A percentile compares a stretch with the other conserved stretches of the same genome.
phyloP scores from a whole-genome alignment of 768 basidiomycete species.

The Calvatia gigantea region DNA sequence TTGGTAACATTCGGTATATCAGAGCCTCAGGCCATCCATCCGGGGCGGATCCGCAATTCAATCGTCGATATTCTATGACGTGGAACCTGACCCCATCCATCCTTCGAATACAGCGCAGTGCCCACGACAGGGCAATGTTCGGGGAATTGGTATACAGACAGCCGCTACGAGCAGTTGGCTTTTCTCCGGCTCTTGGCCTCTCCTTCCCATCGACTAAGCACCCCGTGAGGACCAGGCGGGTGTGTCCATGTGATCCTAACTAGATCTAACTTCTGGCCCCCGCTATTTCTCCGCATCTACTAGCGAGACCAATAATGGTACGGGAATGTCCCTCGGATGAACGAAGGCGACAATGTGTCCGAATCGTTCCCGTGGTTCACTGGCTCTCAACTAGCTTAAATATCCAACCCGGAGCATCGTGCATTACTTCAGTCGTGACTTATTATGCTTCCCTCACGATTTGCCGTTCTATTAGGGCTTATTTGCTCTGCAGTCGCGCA shows the following conservation, averaged over 20 bases:
- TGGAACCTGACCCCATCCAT: neutral
- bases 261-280: neutral
- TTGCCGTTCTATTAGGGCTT: constrained; percentile 17
- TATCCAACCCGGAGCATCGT: neutral
- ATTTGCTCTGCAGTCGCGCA: constrained; percentile 29
- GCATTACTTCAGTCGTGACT: neutral
- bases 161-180: neutral
- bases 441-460: constrained; percentile 1
- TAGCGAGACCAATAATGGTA: neutral
- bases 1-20: neutral
- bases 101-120: neutral
- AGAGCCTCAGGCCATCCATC: neutral
- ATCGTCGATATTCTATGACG: neutral
- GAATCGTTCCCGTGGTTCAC: constrained; percentile 22
- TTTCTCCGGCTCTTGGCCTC: neutral
- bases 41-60: neutral
- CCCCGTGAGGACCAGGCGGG: neutral
- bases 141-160: neutral
- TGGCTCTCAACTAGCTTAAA: constrained; percentile 16
- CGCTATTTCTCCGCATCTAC: constrained; percentile 7
- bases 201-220: neutral
- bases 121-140: neutral
- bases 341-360: constrained; percentile 2
- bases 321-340: constrained; percentile 5
- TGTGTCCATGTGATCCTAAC: neutral